Conservation (phyloP, 192 early-diverging fungal genomes). For the Backusella parvicylindrica region DNA sequence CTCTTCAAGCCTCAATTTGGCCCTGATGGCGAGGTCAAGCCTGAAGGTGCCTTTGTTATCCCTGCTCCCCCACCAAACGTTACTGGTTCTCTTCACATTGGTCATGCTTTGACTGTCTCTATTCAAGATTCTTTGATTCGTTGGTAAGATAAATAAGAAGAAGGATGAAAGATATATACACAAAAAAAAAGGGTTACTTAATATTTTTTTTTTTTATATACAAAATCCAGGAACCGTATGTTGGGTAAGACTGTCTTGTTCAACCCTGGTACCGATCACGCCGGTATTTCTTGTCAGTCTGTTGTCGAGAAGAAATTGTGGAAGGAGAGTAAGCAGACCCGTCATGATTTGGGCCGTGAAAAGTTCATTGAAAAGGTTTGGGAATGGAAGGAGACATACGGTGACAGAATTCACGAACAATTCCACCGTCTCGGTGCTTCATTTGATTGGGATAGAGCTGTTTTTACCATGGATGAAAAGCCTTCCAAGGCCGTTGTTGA, state of each 20-base stretch:
- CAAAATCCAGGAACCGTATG: constrained; percentile 78
- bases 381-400: constrained; percentile 94
- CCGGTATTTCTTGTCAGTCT: constrained; percentile 94
- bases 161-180: too few relatives aligned
- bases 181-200: neutral
- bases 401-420: constrained; percentile 81
- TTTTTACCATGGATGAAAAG: constrained; percentile 89
- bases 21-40: constrained; percentile 64
- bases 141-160: constrained; percentile 54
- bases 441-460: constrained; percentile 88
- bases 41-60: constrained; percentile 85
- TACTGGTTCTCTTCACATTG: constrained; percentile 93
- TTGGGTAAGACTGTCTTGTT: constrained; percentile 91
- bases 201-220: neutral
- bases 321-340: constrained; percentile 78
- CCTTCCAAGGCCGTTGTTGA: constrained; percentile 84
- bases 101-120: constrained; percentile 90
- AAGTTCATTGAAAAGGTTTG: constrained; percentile 85
- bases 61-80: constrained; percentile 99
- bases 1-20: constrained; percentile 85
- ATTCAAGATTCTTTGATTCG: constrained; percentile 93
- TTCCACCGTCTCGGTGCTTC: constrained; percentile 87
- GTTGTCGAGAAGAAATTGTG: constrained; percentile 96
- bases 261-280: constrained; percentile 95
- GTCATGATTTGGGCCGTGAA: constrained; percentile 93